Evolutionary conservation across 2,329 filamentous ascomycete genomes (phyloP), one percentile per base, ranked within the genome.

Genomic region (Stemphylium vesicarium): DNA sequence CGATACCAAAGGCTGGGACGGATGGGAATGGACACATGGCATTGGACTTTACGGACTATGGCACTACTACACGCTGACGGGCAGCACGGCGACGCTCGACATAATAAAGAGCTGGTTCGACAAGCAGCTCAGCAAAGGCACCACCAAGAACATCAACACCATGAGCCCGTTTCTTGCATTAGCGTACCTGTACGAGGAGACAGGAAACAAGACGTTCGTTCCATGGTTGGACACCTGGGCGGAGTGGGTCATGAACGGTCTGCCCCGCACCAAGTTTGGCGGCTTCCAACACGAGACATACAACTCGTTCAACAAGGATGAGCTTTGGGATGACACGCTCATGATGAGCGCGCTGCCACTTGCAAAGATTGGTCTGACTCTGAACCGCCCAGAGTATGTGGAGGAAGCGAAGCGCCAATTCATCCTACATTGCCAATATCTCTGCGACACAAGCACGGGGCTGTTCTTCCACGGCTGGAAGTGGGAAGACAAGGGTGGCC

Each of bases 301-400:
- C 64, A 76, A 88, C 29, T 82, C 85, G 2, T 81, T 84, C 60
- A 92, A 94, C 74, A 81, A 86, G 58, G 83, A 91, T 71, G 88
- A 93, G 77, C 80, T 93, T 18, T 94, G 90, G 90, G 90, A 92
- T 63, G 90, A 94, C 71, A 94, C 90, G 5, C 80, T 94, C 39
- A 93, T 94, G 90, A 94, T 94, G 90, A 92, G 89, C 0, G 90
- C 92, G 5, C 78, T 93, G 75, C 90, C 90, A 1, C 80, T 93
- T 15, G 89, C 89, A 15, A 93, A 93, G 78, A 92, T 92, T 57
- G 90, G 90, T 0, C 82, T 87, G 51, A 79, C 92, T 4, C 81
- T 94, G 2, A 80, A 84, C 57, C 80, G 89, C 1, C 88, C 88
- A 0, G 83, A 89, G 62, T 94, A 94, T 70, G 80, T 93, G 22